Base-by-base conservation (phyloP, 2,329 filamentous ascomycete genomes). In the Colletotrichum paranaense region DNA sequence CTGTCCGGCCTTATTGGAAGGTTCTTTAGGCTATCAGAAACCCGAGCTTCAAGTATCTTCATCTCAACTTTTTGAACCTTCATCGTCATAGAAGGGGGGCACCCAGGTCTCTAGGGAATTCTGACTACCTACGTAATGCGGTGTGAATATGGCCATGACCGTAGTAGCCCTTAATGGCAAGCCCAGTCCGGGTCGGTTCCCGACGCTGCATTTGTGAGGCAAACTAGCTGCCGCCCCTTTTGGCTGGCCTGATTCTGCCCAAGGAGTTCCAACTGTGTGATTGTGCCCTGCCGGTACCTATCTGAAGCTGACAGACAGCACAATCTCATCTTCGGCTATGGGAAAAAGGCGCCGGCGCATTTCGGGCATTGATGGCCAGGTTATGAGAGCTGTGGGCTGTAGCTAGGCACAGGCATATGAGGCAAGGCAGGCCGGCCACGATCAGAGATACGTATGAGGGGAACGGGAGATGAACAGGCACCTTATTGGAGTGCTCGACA, bases 301-400 rank as follows among this genome's bases (percentile, higher is more conserved):
- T 26, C 32, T 38, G 26, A 55, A 38, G 28, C 11, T 22, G 62
- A 55, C 52, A 5, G 12, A 42, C 49, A 49, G 35, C 42, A 42
- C 52, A 73, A 30, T 70, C 60, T 57, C 67, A 60, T 65, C 60
- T 69, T 62, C 60, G 60, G 67, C 56, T 62, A 57, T 57, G 46
- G 59, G 35, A 30, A 46, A 58, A 35, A 62, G n/a, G 16, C 42
- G 42, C 22, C 60, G 60, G 67, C 55, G 57, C 5, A 46, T 46
- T n/a, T 60, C 46, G 67, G 70, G 59, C 46, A 55, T 58, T 46
- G 42, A 26, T 42, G 30, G 26, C 46, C 46, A 49, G 57, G 32
- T 64, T 60, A 49, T 49, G 30, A 32, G 55, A 52, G 57, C n/a
- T 52, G 38, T 32, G 30, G 42, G 35, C 35, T 42, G 35, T 42